Percentiles rank a stretch among this genome's conserved stretches.
phyloP scores from a whole-genome alignment of 2,329 filamentous ascomycete genomes.

The Aspergillus fischeri region DNA sequence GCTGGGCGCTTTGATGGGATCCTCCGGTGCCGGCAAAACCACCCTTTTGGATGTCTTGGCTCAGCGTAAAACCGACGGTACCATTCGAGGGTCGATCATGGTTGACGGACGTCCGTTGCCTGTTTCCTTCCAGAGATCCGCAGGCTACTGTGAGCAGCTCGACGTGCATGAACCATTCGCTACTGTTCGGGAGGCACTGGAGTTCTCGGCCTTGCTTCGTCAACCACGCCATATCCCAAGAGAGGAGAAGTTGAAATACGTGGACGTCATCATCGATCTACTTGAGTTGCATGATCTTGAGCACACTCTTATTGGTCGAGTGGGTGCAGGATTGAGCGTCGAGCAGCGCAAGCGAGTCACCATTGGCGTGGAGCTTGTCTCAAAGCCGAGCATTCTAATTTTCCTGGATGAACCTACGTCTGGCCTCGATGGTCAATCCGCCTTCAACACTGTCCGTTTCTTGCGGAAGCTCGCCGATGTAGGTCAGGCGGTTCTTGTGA shows the following conservation, averaged over 20 bases:
- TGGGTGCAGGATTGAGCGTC: slow-evolving; percentile 49
- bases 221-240: slow-evolving; percentile 51
- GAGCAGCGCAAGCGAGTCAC: slow-evolving; percentile 67
- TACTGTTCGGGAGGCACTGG: slow-evolving; percentile 61
- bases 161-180: slow-evolving; percentile 65
- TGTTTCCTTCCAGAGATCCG: slow-evolving; percentile 61
- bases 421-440: slow-evolving; percentile 64
- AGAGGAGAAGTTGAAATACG: slow-evolving; percentile 61
- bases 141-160: slow-evolving; percentile 66
- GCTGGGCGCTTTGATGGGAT: slow-evolving; percentile 74
- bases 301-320: slow-evolving; percentile 56
- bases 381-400: slow-evolving; percentile 62
- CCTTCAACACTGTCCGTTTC: slow-evolving; percentile 63
- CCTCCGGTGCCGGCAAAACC: slow-evolving; percentile 70
- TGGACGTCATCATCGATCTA: slow-evolving; percentile 60
- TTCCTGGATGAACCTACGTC: slow-evolving; percentile 70
- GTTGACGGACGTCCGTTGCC: slow-evolving; percentile 61
- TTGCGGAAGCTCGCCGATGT: slow-evolving; percentile 60
- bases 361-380: slow-evolving; percentile 68
- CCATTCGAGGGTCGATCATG: slow-evolving; percentile 60
- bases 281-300: slow-evolving; percentile 61
- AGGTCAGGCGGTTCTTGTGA: slow-evolving; percentile 66
- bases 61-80: slow-evolving; percentile 63
- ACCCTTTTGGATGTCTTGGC: slow-evolving; percentile 72
- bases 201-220: slow-evolving; percentile 62